Conservation (phyloP, 805 yeast genomes). For the Yamadazyma akitaensis region DNA sequence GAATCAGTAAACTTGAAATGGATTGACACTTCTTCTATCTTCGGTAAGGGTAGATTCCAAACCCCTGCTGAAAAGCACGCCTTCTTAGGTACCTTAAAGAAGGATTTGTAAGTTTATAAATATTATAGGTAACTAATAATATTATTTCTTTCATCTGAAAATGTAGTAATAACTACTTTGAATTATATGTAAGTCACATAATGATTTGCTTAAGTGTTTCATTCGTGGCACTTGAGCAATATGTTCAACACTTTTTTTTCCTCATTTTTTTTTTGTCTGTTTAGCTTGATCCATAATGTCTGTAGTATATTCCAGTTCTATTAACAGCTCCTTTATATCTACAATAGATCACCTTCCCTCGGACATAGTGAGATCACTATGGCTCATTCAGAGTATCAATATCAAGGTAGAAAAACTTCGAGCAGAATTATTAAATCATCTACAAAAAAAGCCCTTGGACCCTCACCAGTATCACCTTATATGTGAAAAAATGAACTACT, state of each 20-base stretch:
- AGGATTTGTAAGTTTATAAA: slow-evolving; percentile 58
- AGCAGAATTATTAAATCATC: slow-evolving; percentile 18
- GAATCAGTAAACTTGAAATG: slow-evolving; percentile 97
- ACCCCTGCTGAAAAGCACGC: slow-evolving; percentile 99
- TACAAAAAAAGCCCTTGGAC: slow-evolving; percentile 4
- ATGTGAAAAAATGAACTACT: neutral
- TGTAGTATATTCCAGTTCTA: slow-evolving; percentile 6
- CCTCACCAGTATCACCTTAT: neutral
- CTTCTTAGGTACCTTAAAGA: slow-evolving; percentile 99
- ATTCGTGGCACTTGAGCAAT: too few species aligned
- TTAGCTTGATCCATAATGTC: slow-evolving; percentile 2
- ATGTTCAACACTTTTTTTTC: neutral
- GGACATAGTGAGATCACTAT: slow-evolving; percentile 39
- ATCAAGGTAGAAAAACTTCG: slow-evolving; percentile 22
- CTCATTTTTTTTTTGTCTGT: neutral
- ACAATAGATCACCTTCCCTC: slow-evolving; percentile 44
- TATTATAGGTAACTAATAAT: neutral
- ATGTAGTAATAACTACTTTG: too few species aligned
- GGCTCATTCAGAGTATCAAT: slow-evolving; percentile 41
- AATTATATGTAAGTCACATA: too few species aligned
- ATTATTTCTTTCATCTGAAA: neutral
- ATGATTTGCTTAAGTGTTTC: too few species aligned
- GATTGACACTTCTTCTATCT: slow-evolving; percentile 99
- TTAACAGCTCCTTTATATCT: slow-evolving; percentile 33
- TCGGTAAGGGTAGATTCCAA: slow-evolving; percentile 99